Conservation (phyloP, 1,284 basidiomycete species). For the Cutaneotrichosporon daszewskae region DNA sequence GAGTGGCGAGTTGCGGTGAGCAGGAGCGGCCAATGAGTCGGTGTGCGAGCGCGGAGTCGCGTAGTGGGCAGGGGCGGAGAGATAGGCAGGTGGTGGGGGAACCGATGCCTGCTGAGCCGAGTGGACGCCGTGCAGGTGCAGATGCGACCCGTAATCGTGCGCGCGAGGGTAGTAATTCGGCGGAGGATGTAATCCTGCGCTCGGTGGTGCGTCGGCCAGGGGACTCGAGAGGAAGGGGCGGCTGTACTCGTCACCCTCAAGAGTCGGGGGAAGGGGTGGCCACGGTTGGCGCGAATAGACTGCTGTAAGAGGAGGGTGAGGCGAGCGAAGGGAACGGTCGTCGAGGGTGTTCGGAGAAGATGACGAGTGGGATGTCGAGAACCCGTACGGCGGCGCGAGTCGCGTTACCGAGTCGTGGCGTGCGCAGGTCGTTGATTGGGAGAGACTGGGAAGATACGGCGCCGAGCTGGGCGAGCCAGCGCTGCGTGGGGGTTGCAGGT, state of each 20-base stretch:
- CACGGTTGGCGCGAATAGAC: slow-evolving; percentile 18
- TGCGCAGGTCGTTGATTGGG: no score
- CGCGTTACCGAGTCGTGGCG: no score
- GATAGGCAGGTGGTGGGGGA: slow-evolving; percentile 12
- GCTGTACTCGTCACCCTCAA: slow-evolving; percentile 6
- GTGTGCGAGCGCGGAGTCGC: slow-evolving; percentile 1
- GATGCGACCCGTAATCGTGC: slow-evolving; percentile 8
- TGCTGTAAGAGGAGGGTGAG: slow-evolving; percentile 42
- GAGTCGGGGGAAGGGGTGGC: slow-evolving; percentile 11
- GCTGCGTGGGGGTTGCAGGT: slow-evolving; percentile 8
- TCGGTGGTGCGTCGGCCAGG: slow-evolving; percentile 13
- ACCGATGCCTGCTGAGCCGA: slow-evolving; percentile 1
- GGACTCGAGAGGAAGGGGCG: slow-evolving; percentile 18
- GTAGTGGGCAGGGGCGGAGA: slow-evolving; percentile 12
- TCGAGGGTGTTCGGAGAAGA: slow-evolving; percentile 14
- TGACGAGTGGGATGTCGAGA: slow-evolving; percentile 13
- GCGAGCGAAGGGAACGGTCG: slow-evolving; percentile 36
- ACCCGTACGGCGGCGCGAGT: slow-evolving; percentile 5
- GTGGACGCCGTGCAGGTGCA: slow-evolving; percentile 9
- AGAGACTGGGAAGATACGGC: no score
- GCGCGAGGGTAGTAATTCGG: neutral
- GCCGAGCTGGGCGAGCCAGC: slow-evolving; percentile 4
- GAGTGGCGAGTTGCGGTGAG: slow-evolving; percentile 24
- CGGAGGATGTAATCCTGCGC: neutral
- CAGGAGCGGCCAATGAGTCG: neutral